A percentile compares a stretch with the other conserved stretches of the same genome.
phyloP scores from a whole-genome alignment of 2,329 filamentous ascomycete species.

The Tolypocladium amazonense region DNA sequence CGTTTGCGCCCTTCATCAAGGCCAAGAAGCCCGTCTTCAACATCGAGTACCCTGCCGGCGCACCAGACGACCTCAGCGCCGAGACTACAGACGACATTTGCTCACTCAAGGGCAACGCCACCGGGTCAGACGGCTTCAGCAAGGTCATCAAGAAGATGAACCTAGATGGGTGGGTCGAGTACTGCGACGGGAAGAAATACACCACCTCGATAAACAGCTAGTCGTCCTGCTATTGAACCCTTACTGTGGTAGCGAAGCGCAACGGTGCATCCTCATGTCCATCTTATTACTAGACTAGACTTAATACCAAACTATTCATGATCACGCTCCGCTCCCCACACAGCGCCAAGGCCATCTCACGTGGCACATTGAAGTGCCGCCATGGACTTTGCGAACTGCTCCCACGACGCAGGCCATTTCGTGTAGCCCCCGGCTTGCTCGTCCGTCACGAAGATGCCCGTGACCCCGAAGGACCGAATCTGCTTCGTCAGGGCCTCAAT shows the following conservation, averaged over 20 bases:
- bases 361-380: not conserved
- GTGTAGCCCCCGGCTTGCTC: slow-evolving; percentile 10
- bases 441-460: slow-evolving; percentile 9
- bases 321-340: not conserved
- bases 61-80: slow-evolving; percentile 23
- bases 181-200: slow-evolving; percentile 31
- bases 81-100: slow-evolving; percentile 31
- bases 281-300: not conserved
- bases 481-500: not conserved
- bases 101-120: slow-evolving; percentile 21
- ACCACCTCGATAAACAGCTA: slow-evolving; percentile 9
- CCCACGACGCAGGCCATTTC: slow-evolving; percentile 8
- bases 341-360: not conserved
- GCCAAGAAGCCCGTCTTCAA: slow-evolving; percentile 60
- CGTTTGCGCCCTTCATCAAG: slow-evolving; percentile 45
- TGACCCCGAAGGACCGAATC: slow-evolving; percentile 2
- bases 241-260: no score
- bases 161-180: slow-evolving; percentile 51
- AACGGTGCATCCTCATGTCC: not conserved
- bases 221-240: no score
- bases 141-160: slow-evolving; percentile 57
- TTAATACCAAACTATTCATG: not conserved
- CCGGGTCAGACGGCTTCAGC: slow-evolving; percentile 41
- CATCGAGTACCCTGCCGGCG: slow-evolving; percentile 56
- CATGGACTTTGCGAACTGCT: slow-evolving; percentile 4